A percentile compares a stretch with the other conserved stretches of the same genome.
These are phyloP conservation scores for Choiromyces venosus DNA, from an alignment of 495 filamentous ascomycete genomes.

Conservation along the genomic window DNA sequence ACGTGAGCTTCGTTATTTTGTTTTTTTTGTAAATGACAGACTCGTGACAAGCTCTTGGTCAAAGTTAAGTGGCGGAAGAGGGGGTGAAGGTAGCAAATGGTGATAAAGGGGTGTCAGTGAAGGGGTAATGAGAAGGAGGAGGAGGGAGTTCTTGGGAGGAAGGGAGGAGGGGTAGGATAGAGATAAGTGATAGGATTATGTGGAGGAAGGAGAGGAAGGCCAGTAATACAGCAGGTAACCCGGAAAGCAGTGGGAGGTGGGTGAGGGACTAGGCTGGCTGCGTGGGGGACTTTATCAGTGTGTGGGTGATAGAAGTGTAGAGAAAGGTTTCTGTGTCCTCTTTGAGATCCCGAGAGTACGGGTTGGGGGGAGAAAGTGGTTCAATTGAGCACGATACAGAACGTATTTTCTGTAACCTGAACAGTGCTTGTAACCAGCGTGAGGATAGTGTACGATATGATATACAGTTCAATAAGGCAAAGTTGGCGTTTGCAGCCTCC, in stretches of 20 bases:
- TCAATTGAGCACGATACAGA: slow-evolving; percentile 8
- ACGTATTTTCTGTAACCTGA: background rate
- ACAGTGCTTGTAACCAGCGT: background rate
- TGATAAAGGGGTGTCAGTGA: slow-evolving; percentile 24
- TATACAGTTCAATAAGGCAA: background rate
- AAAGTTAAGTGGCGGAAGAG: background rate
- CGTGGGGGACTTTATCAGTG: background rate
- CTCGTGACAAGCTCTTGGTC: background rate
- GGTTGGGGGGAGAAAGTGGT: background rate
- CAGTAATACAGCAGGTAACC: slow-evolving; percentile 5
- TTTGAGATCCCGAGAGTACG: slow-evolving; percentile 27
- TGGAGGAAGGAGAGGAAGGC: slow-evolving; percentile 7
- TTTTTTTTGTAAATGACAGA: background rate
- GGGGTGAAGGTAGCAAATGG: slow-evolving; percentile 14
- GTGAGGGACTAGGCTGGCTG: slow-evolving; percentile 15
- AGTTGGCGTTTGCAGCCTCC: background rate
- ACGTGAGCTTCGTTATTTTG: background rate
- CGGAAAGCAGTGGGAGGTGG: slow-evolving; percentile 13
- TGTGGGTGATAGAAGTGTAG: background rate
- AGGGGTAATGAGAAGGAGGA: background rate
- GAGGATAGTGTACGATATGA: background rate
- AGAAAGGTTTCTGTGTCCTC: slow-evolving; percentile 9
- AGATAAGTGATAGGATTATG: slow-evolving; percentile 21
- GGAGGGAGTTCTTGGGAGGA: slow-evolving; percentile 10
- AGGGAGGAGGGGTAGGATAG: slow-evolving; percentile 19